phyloP scores from a whole-genome alignment of 306 rosid genomes.

The Castanospermum australe region DNA sequence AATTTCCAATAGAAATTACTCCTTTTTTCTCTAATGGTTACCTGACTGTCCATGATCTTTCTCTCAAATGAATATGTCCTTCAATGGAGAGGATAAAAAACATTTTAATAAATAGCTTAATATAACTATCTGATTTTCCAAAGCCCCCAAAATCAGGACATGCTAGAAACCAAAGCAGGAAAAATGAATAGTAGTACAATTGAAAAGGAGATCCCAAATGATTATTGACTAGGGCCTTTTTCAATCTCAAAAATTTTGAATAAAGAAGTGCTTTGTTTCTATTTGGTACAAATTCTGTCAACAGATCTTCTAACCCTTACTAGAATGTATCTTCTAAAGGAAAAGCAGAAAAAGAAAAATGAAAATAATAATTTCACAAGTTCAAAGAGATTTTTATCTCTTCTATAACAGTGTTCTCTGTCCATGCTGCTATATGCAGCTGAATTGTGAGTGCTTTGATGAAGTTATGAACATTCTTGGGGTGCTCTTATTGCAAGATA shows the following conservation, averaged over 20 bases:
- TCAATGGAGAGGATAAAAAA: background rate
- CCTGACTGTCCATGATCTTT: background rate
- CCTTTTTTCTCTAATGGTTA: background rate
- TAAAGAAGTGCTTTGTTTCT: background rate
- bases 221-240: background rate
- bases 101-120: background rate
- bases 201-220: background rate
- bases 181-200: background rate
- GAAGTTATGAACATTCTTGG: background rate
- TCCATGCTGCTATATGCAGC: background rate
- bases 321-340: background rate
- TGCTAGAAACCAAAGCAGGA: background rate
- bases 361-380: background rate
- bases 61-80: background rate
- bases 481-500: background rate
- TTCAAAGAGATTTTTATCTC: slow-evolving; percentile 3
- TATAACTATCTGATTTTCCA: background rate
- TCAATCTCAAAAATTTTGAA: background rate
- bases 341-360: background rate
- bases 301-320: background rate
- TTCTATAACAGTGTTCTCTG: background rate
- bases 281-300: background rate
- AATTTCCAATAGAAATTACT: background rate
- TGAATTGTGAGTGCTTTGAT: background rate
- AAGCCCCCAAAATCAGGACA: background rate